phyloP scores from a whole-genome alignment of 2,329 filamentous ascomycete genomes.

The Colletotrichum theobromicola region DNA sequence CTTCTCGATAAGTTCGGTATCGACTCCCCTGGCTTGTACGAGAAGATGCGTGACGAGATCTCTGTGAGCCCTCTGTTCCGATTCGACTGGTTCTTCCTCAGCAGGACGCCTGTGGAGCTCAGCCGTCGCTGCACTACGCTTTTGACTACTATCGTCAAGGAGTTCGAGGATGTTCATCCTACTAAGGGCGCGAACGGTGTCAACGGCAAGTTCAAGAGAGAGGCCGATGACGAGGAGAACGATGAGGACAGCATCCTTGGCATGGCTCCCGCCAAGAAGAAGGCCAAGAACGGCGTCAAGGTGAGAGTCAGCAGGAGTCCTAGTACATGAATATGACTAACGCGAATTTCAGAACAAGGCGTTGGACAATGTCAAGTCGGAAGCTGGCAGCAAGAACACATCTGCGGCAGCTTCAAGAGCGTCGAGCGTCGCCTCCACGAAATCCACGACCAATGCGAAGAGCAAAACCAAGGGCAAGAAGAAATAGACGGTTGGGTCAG shows the following conservation, averaged over 20 bases:
- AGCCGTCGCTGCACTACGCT: constrained; percentile 92
- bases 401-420: constrained; percentile 83
- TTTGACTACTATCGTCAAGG: constrained; percentile 90
- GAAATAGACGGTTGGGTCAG: constrained; percentile 41
- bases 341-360: constrained; percentile 78
- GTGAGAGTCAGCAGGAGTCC: constrained; percentile 55
- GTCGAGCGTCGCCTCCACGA: constrained; percentile 83
- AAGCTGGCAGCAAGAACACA: constrained; percentile 71
- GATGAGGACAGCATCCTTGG: constrained; percentile 83
- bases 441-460: constrained; percentile 50
- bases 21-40: constrained; percentile 88
- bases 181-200: constrained; percentile 59
- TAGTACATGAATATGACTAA: constrained; percentile 11
- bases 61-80: constrained; percentile 93
- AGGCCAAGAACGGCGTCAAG: constrained; percentile 87
- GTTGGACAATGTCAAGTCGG: constrained; percentile 83
- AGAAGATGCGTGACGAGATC: constrained; percentile 96
- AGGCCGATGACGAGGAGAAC: constrained; percentile 80
- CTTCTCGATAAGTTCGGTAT: constrained; percentile 92
- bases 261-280: constrained; percentile 90
- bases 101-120: constrained; percentile 90
- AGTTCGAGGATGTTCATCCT: constrained; percentile 77
- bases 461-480: constrained; percentile 57
- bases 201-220: constrained; percentile 77
- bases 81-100: constrained; percentile 99